Conservation (phyloP, 495 filamentous ascomycete genomes). For the Lindgomyces ingoldianus region DNA sequence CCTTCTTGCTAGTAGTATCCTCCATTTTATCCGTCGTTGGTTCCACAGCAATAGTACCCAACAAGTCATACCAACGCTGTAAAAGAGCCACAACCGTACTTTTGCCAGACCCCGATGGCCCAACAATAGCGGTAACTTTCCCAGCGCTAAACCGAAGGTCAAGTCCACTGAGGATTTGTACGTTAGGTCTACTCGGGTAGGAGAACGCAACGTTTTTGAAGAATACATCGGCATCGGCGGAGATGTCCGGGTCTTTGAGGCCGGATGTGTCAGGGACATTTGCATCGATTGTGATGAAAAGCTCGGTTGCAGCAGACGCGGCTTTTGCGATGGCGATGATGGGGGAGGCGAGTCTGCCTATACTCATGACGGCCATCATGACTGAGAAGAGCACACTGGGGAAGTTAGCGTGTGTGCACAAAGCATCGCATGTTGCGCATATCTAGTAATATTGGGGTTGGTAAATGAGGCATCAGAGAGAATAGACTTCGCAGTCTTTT, state of each 20-base stretch:
- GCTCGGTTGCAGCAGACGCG: conserved; percentile 22
- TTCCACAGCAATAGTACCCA: background rate
- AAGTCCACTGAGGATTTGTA: conserved; percentile 36
- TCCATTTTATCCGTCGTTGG: conserved; percentile 3
- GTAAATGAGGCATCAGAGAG: no score
- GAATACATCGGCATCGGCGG: conserved; percentile 27
- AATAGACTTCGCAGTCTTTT: no score
- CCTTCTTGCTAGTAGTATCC: background rate
- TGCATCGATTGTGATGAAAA: background rate
- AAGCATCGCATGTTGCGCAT: no score
- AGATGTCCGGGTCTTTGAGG: conserved; percentile 36
- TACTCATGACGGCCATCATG: conserved; percentile 31
- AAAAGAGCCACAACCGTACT: conserved; percentile 38
- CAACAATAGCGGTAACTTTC: conserved; percentile 42
- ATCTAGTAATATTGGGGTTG: no score
- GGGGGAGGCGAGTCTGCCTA: conserved; percentile 26
- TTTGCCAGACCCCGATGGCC: conserved; percentile 42
- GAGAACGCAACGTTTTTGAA: conserved; percentile 37
- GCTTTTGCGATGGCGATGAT: conserved; percentile 38
- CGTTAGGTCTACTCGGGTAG: conserved; percentile 39
- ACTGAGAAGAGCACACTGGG: conserved; percentile 37
- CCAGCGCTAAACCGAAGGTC: conserved; percentile 33
- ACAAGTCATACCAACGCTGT: background rate
- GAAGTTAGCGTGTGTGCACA: no score
- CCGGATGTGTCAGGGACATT: conserved; percentile 35